phyloP scores from a whole-genome alignment of 2,329 filamentous ascomycete genomes.

The Venturia oleaginea region DNA sequence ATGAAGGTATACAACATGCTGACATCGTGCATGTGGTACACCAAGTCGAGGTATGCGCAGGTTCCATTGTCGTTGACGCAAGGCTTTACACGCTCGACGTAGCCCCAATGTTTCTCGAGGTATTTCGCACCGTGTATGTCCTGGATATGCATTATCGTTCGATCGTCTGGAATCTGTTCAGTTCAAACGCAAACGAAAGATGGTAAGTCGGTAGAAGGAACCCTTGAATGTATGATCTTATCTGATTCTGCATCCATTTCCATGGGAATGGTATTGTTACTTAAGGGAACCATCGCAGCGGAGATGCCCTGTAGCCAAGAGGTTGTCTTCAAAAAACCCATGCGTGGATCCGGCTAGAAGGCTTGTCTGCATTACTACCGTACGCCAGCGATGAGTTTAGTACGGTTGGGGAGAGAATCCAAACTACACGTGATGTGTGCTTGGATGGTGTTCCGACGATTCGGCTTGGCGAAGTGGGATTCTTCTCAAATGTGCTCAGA shows the following conservation, averaged over 20 bases:
- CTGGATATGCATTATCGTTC: not conserved
- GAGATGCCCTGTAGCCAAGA: not conserved
- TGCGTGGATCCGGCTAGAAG: not conserved
- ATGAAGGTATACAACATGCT: conserved; percentile 49
- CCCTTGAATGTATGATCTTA: not conserved
- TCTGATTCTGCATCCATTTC: not conserved
- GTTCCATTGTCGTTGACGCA: conserved; percentile 50
- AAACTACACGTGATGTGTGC: not conserved
- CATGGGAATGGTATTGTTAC: not conserved
- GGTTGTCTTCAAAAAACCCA: not conserved
- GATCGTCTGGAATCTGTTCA: not conserved
- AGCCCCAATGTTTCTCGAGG: conserved; percentile 8
- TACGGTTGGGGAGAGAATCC: not conserved
- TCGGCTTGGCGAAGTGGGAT: not conserved
- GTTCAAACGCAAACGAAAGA: not conserved
- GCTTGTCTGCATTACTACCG: not conserved
- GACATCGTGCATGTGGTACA: conserved; percentile 45
- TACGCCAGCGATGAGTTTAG: not conserved
- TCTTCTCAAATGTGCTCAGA: conserved; percentile 8
- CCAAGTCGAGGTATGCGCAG: conserved; percentile 48
- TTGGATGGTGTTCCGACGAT: not conserved
- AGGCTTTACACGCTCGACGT: conserved; percentile 30
- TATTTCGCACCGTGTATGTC: conserved; percentile 1
- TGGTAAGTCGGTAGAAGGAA: not conserved
- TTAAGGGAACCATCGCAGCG: not conserved